A percentile compares a stretch with the other conserved stretches of the same genome.
These are phyloP conservation scores for Zymoseptoria pseudotritici DNA, from an alignment of 2,329 filamentous ascomycete species.

Conservation along the genomic window DNA sequence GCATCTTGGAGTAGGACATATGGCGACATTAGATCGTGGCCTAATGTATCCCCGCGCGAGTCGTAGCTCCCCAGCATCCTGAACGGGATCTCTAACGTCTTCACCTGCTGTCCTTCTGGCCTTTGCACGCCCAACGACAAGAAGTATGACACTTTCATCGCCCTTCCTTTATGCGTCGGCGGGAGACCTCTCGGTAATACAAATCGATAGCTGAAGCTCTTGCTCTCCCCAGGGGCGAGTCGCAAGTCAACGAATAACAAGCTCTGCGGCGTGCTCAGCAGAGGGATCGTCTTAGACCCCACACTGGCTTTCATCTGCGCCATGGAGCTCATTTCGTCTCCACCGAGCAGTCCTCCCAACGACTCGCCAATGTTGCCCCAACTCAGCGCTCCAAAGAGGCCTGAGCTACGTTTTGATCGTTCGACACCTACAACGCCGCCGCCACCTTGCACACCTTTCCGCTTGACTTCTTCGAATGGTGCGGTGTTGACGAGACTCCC, in stretches of 20 bases:
- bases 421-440: conserved; percentile 81
- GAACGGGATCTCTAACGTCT: conserved; percentile 87
- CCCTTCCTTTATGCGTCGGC: conserved; percentile 81
- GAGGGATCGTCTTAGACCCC: conserved; percentile 76
- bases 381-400: conserved; percentile 74
- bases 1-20: conserved; percentile 84
- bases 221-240: conserved; percentile 80
- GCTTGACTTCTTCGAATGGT: conserved; percentile 91
- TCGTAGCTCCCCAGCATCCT: conserved; percentile 90
- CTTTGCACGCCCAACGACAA: conserved; percentile 87
- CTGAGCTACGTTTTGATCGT: conserved; percentile 63
- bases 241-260: conserved; percentile 91
- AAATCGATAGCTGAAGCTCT: conserved; percentile 79
- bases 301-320: conserved; percentile 88
- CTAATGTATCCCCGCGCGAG: conserved; percentile 76
- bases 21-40: conserved; percentile 89
- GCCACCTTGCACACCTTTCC: conserved; percentile 78
- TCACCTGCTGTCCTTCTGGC: conserved; percentile 71
- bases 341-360: conserved; percentile 77
- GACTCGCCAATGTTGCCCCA: conserved; percentile 87
- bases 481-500: conserved; percentile 82
- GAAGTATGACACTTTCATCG: conserved; percentile 88
- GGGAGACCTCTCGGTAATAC: conserved; percentile 81
- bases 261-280: conserved; percentile 91
- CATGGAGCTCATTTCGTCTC: conserved; percentile 82